Evolutionary conservation across 2,329 filamentous ascomycete species (phyloP).

Genomic region (Domatiomyces catenatus): DNA sequence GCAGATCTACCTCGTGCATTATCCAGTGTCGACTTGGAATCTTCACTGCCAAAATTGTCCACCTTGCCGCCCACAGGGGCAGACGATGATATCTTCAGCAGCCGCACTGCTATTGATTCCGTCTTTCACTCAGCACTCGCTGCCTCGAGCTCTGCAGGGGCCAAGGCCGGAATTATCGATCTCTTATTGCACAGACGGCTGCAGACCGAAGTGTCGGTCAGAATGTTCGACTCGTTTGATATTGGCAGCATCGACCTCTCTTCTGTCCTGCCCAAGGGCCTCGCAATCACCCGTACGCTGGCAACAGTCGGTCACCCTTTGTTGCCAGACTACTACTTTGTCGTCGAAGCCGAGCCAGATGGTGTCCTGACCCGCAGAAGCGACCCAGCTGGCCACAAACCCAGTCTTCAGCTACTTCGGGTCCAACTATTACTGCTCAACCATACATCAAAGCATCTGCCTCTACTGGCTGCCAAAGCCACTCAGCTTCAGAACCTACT

Average conservation of each 20-base stretch:
- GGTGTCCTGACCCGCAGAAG: slow-evolving; percentile 14
- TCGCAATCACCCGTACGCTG: slow-evolving; percentile 28
- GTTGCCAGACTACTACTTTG: slow-evolving; percentile 59
- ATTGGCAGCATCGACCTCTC: slow-evolving; percentile 51
- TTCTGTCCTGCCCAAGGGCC: slow-evolving; percentile 29
- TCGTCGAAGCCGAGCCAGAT: slow-evolving; percentile 31
- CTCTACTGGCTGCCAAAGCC: slow-evolving; percentile 70
- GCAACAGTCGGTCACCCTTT: slow-evolving; percentile 57
- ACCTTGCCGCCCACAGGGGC: slow-evolving; percentile 46
- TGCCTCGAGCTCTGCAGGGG: not conserved
- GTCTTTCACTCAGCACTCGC: slow-evolving; percentile 44
- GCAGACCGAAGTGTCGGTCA: slow-evolving; percentile 61
- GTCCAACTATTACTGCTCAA: slow-evolving; percentile 74
- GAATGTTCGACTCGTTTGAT: slow-evolving; percentile 72
- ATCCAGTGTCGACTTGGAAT: slow-evolving; percentile 55
- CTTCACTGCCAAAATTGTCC: slow-evolving; percentile 60
- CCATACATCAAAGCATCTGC: slow-evolving; percentile 55
- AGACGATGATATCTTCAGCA: slow-evolving; percentile 49
- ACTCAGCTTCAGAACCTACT: slow-evolving; percentile 77
- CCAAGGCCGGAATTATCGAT: slow-evolving; percentile 50
- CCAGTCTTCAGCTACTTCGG: slow-evolving; percentile 46
- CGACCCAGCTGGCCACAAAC: not conserved
- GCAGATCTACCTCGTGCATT: slow-evolving; percentile 57
- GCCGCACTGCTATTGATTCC: slow-evolving; percentile 52
- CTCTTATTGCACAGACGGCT: slow-evolving; percentile 38